Evolutionary conservation across 768 basidiomycete species (phyloP).

Genomic region (Lentinula sp.): DNA sequence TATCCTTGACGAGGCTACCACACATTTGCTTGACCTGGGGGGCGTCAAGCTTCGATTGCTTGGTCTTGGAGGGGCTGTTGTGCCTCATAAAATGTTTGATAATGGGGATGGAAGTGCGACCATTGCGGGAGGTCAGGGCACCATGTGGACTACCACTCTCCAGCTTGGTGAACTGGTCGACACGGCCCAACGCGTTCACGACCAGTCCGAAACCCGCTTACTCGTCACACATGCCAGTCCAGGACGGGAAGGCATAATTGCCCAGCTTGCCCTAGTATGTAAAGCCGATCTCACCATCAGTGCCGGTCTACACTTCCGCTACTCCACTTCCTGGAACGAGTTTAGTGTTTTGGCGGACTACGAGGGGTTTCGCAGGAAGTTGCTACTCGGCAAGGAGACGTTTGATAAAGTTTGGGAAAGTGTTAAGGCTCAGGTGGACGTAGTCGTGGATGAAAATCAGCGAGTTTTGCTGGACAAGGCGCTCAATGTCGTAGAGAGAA

Average conservation of each 20-base stretch:
- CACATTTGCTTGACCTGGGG: constrained; percentile 84
- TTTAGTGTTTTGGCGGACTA: constrained; percentile 90
- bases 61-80: constrained; percentile 94
- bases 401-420: constrained; percentile 95
- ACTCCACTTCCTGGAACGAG: constrained; percentile 94
- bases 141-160: constrained; percentile 97
- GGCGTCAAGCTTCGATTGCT: constrained; percentile 91
- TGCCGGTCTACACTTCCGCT: constrained; percentile 96
- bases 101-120: constrained; percentile 92
- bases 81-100: constrained; percentile 92
- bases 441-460: constrained; percentile 88
- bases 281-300: constrained; percentile 94
- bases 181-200: constrained; percentile 91
- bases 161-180: constrained; percentile 98
- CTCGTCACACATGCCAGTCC: constrained; percentile 90
- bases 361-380: constrained; percentile 81
- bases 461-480: constrained; percentile 86
- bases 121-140: constrained; percentile 97
- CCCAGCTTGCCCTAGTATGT: constrained; percentile 83
- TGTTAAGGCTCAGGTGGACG: constrained; percentile 86
- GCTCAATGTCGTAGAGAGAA: constrained; percentile 72
- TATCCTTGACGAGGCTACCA: constrained; percentile 94
- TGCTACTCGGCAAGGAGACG: constrained; percentile 66
- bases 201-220: constrained; percentile 88
- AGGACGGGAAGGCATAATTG: constrained; percentile 88